These are phyloP conservation scores for Saccharomycopsis capsularis DNA, from an alignment of 805 yeast genomes.

Conservation along the genomic window DNA sequence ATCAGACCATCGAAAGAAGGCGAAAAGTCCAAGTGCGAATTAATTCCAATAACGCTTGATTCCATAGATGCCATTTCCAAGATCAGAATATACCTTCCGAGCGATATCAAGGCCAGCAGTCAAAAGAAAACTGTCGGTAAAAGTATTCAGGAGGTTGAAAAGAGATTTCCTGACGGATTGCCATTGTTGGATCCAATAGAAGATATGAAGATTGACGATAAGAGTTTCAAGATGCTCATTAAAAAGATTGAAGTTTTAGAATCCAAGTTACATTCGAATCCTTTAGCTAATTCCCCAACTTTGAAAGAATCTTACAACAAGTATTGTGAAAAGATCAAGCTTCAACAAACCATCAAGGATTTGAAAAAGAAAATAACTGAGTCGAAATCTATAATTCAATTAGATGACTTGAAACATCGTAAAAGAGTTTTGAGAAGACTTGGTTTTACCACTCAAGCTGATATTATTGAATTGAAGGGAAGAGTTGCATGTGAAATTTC, in stretches of 20 bases:
- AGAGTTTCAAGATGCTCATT: slow-evolving; percentile 59
- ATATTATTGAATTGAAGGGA: slow-evolving; percentile 92
- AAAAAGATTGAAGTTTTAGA: slow-evolving; percentile 80
- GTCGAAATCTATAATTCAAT: slow-evolving; percentile 86
- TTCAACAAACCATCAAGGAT: slow-evolving; percentile 51
- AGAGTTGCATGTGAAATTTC: slow-evolving; percentile 96
- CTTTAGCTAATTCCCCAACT: slow-evolving; percentile 55
- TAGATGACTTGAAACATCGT: slow-evolving; percentile 89
- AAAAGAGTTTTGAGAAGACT: slow-evolving; percentile 88
- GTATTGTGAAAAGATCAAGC: slow-evolving; percentile 56
- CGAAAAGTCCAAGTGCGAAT: slow-evolving; percentile 65
- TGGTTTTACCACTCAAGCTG: slow-evolving; percentile 80
- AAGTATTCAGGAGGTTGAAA: slow-evolving; percentile 70
- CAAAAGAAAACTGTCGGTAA: slow-evolving; percentile 57
- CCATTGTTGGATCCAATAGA: slow-evolving; percentile 88
- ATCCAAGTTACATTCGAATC: slow-evolving; percentile 62
- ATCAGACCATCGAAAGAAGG: slow-evolving; percentile 74
- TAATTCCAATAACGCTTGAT: slow-evolving; percentile 77
- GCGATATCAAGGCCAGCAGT: slow-evolving; percentile 57
- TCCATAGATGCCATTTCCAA: slow-evolving; percentile 73
- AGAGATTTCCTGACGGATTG: slow-evolving; percentile 73
- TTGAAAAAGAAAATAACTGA: slow-evolving; percentile 63
- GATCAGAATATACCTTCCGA: slow-evolving; percentile 73
- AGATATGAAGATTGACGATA: slow-evolving; percentile 75
- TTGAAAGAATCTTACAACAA: slow-evolving; percentile 55